A percentile compares a stretch with the other conserved stretches of the same genome.
phyloP scores from a whole-genome alignment of 1,284 basidiomycete species.

The Thecaphora thlaspeos region DNA sequence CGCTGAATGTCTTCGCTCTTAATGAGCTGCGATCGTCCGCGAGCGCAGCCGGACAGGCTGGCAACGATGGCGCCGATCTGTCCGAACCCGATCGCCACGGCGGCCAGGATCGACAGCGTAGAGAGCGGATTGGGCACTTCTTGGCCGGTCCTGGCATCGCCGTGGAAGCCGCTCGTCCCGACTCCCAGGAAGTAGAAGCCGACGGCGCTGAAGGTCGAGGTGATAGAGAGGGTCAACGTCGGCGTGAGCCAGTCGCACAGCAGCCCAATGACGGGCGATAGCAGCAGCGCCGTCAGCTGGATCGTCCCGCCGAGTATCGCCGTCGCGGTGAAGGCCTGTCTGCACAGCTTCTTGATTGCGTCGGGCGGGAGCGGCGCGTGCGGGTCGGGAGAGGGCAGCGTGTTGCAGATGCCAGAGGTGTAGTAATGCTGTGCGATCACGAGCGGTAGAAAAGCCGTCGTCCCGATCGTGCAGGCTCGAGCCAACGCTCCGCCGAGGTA shows the following conservation, averaged over 20 bases:
- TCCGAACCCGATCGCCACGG: slow-evolving; percentile 27
- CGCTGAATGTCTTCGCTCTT: not conserved
- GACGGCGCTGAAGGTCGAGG: slow-evolving; percentile 19
- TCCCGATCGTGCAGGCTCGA: slow-evolving; percentile 40
- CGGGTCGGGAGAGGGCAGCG: slow-evolving; percentile 28
- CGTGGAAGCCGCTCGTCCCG: slow-evolving; percentile 15
- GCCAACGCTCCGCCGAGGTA: slow-evolving; percentile 42
- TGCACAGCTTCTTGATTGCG: slow-evolving; percentile 38
- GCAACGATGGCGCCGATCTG: slow-evolving; percentile 43
- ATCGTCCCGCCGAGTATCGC: slow-evolving; percentile 36
- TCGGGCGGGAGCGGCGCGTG: slow-evolving; percentile 23
- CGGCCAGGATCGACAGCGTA: slow-evolving; percentile 21
- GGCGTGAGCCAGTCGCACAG: slow-evolving; percentile 33
- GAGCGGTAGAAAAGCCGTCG: slow-evolving; percentile 45
- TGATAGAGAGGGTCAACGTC: slow-evolving; percentile 18
- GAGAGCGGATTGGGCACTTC: slow-evolving; percentile 27
- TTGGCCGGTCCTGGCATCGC: slow-evolving; percentile 15
- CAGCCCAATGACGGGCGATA: slow-evolving; percentile 29
- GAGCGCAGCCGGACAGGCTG: slow-evolving; percentile 31
- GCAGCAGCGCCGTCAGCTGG: slow-evolving; percentile 32
- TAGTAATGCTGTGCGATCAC: slow-evolving; percentile 42
- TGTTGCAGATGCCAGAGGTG: slow-evolving; percentile 28
- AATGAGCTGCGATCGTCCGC: slow-evolving; percentile 4
- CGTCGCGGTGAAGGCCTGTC: slow-evolving; percentile 35
- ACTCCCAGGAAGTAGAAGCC: slow-evolving; percentile 30